Evolutionary conservation across 106 monocot genomes (phyloP), one percentile per base, ranked within the genome.

Genomic region (Dendrobium nobile): DNA sequence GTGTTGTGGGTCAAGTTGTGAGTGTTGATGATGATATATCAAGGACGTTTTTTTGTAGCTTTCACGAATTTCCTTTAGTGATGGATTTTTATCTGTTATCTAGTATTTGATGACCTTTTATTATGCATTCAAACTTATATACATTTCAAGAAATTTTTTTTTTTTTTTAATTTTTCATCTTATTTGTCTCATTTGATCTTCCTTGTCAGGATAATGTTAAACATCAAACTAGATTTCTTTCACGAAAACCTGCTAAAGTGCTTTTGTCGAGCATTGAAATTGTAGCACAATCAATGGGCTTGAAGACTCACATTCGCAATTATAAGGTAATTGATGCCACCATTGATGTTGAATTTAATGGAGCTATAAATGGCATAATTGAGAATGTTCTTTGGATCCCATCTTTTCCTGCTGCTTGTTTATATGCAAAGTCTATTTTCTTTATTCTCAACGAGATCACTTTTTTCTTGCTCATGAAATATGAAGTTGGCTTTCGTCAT

Each of bases 201-300:
- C 41, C 54, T 42, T 67, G 40, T 77, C 84, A 97, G 96, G 90
- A 90, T 54, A 54, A 85, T 79, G 79, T 81, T 55, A 91, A 90
- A 82, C 80, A 87, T 78, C 90, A 88, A 61, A 89, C 86, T 45
- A 87, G 90, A 56, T 94, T 97, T 83, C 82, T 97, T 80, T 97
- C 96, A 79, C 82, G 75, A 59, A 94, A 92, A 84, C 89, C 96
- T 77, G 94, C 90, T 79, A 90, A 86, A 73, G 84, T 97, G 82
- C 87, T 91, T 79, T 72, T 97, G 65, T 94, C 96, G 75, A 97
- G 81, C 26, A 94, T 96, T 90, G 96, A 96, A 81, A 89, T 94
- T 82, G 85, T 96, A 79, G 96, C 96, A 19, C 96, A 96, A 59
- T 96, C 96, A 55, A 96, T 96, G 96, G 96, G 96, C 64, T 96